Conservation (phyloP, 495 filamentous ascomycete genomes). For the Venustampulla echinocandica region DNA sequence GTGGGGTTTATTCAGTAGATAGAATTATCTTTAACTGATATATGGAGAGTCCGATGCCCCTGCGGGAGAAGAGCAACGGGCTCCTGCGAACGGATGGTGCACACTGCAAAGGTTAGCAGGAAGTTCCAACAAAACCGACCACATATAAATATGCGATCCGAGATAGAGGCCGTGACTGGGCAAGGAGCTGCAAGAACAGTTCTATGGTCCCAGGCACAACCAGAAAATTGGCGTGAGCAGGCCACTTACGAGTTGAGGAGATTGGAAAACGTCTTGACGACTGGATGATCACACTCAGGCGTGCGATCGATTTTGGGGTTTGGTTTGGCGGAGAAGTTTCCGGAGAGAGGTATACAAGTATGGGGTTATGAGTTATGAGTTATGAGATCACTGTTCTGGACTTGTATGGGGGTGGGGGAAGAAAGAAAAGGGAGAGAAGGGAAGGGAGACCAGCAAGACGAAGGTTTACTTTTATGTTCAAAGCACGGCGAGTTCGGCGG, state of each 20-base stretch:
- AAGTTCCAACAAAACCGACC: no score
- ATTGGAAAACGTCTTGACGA: constrained; percentile 85
- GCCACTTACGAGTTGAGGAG: constrained; percentile 80
- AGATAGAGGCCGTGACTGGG: no score
- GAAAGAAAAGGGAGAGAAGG: background rate
- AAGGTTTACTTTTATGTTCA: no score
- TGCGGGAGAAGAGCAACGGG: constrained; percentile 84
- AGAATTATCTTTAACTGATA: constrained; percentile 44
- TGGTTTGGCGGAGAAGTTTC: constrained; percentile 1
- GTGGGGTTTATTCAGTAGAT: constrained; percentile 17
- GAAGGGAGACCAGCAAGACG: no score
- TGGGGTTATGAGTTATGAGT: background rate
- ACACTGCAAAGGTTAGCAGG: constrained; percentile 42
- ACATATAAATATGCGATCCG: no score
- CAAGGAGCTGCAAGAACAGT: no score
- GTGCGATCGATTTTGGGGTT: constrained; percentile 13
- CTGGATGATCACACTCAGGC: constrained; percentile 18
- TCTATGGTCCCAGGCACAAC: no score
- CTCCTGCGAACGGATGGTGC: constrained; percentile 96
- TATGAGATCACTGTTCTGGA: background rate
- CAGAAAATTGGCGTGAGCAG: no score
- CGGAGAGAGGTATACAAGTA: background rate
- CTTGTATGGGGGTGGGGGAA: background rate
- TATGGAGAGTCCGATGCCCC: constrained; percentile 75
- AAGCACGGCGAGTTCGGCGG: no score